Evolutionary conservation across 768 basidiomycete species (phyloP).

Genomic region (Lactarius pseudohatsudake): DNA sequence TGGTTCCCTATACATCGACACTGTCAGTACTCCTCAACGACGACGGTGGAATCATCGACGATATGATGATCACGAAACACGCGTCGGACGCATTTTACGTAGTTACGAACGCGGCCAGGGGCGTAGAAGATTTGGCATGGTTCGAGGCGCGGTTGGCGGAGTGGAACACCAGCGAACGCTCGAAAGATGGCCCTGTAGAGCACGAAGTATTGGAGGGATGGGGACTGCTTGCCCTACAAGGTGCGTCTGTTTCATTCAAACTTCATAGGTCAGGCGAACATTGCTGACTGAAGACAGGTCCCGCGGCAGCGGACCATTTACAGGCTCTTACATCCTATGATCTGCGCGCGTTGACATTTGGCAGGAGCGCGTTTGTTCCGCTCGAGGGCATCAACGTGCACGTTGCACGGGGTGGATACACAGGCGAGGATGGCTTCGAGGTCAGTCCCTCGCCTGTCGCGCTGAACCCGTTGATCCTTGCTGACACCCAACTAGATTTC

Average conservation of each 20-base stretch:
- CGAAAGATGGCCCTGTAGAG: constrained; percentile 61
- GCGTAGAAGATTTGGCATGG: constrained; percentile 80
- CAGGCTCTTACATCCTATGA: constrained; percentile 77
- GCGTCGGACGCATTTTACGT: constrained; percentile 81
- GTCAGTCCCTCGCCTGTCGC: constrained; percentile 39
- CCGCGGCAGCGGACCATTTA: constrained; percentile 75
- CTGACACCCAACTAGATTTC: constrained; percentile 60
- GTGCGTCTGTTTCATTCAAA: constrained; percentile 38
- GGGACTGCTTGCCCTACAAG: constrained; percentile 92
- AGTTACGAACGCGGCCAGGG: constrained; percentile 92
- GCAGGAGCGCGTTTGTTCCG: constrained; percentile 76
- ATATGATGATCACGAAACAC: constrained; percentile 89
- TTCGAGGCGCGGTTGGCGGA: constrained; percentile 63
- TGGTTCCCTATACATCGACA: constrained; percentile 75
- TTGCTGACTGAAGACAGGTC: constrained; percentile 50
- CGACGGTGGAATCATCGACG: constrained; percentile 92
- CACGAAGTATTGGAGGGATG: constrained; percentile 78
- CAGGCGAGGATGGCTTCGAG: constrained; percentile 99
- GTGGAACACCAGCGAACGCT: constrained; percentile 69
- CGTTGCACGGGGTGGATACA: constrained; percentile 93
- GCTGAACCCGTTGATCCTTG: neutral
- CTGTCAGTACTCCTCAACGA: constrained; percentile 90
- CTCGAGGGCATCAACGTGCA: constrained; percentile 80
- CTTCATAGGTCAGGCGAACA: neutral
- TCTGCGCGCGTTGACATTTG: constrained; percentile 75